Base-by-base conservation (phyloP, 2,329 filamentous ascomycete species). In the Dryadomyces quercivorus region DNA sequence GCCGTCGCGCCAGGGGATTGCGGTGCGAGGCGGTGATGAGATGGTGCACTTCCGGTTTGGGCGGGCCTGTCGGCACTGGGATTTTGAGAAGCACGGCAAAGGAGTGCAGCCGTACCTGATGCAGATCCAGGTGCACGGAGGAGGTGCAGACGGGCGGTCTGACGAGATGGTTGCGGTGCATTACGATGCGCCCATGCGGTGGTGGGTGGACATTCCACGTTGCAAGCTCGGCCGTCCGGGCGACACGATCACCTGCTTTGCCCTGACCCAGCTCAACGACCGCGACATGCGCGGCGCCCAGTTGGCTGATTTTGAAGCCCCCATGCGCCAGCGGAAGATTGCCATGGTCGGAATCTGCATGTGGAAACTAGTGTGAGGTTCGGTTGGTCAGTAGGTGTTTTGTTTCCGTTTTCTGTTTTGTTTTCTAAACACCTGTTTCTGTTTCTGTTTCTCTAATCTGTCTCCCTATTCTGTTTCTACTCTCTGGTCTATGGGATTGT, bases 1-100 rank as follows among this genome's bases (percentile, higher is more conserved):
- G 54, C 91, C 88, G 0, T 26, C 47, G 10, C 5, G 22, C 13
- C 9, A 7, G 38, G 10, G 15, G 2, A 50, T 43, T 15, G 75
- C 1, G 76, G 88, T 3, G 64, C 18, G 21, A 12, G 59, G 69
- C 38, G 69, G 76, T 60, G 57, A 69, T 40, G 70, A 77, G 46
- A 69, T 76, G 1, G 71, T 93, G 31, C 80, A 88, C 16, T 95
- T 97, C 69, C 85, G 88, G 63, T 91, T 95, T 64, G 80, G 79
- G 53, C 85, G 86, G 56, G 64, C 85, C 12, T 97, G 92, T 65
- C 79, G 82, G 63, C 92, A 97, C 66, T 95, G 88, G 88, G 82
- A 82, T 46, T 74, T 84, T n/a, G 77, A 84, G 59, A 77, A 76
- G 57, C 76, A 86, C 59, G 86, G 85, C 0, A 69, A 73, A 53